Evolutionary conservation across 257 asterid species (phyloP).

Genomic region (Paulownia fortunei): DNA sequence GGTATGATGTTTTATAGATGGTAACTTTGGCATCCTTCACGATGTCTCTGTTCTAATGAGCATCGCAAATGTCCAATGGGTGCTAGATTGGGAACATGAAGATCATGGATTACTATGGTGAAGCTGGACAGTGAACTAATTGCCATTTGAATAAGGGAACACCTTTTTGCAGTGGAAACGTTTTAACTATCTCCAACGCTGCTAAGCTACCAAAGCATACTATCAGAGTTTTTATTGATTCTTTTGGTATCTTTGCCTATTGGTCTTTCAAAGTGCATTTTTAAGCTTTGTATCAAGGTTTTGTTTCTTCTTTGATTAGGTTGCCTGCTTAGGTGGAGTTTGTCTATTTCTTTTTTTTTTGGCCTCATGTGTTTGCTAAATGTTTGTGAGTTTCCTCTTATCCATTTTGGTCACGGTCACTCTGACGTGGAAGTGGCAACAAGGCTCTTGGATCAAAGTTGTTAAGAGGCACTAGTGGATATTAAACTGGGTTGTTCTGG

Average conservation of each 20-base stretch:
- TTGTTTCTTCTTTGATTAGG: constrained; percentile 44
- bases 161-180: constrained; percentile 63
- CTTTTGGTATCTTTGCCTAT: constrained; percentile 48
- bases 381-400: constrained; percentile 51
- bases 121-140: constrained; percentile 81
- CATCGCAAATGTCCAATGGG: constrained; percentile 82
- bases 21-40: constrained; percentile 70
- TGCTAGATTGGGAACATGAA: constrained; percentile 89
- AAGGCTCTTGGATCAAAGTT: constrained; percentile 85
- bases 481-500: constrained; percentile 95
- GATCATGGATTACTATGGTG: constrained; percentile 80
- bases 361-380: constrained; percentile 42
- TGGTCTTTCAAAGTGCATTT: constrained; percentile 45
- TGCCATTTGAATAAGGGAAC: constrained; percentile 65
- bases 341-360: constrained; percentile 15
- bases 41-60: constrained; percentile 83
- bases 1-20: constrained; percentile 79
- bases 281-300: constrained; percentile 40
- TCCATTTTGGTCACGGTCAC: constrained; percentile 64
- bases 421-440: constrained; percentile 81
- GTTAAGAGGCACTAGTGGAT: constrained; percentile 80
- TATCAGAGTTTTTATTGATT: constrained; percentile 45
- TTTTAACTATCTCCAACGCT: constrained; percentile 46
- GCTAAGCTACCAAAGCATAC: constrained; percentile 46
- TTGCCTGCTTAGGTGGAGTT: constrained; percentile 43